Percentiles rank a stretch among this genome's conserved stretches.
Conservation (phyloP, 306 rosid genomes). For the Crataegus laevigata region DNA sequence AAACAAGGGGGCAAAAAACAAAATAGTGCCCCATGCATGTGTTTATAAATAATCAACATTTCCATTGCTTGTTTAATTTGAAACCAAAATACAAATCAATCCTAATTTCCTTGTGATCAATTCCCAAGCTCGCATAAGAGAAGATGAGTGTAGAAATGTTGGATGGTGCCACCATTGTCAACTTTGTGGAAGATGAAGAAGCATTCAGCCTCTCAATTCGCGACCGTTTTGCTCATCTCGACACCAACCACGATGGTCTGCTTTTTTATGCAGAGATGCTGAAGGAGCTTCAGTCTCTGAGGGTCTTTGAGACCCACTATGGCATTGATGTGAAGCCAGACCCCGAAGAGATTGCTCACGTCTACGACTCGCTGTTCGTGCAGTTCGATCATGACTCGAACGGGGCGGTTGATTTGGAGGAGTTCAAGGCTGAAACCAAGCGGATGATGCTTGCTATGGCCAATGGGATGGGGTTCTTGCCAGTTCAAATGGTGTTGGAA, state of each 20-base stretch:
- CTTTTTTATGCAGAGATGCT: conserved; percentile 67
- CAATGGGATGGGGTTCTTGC: conserved; percentile 60
- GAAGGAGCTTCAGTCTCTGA: conserved; percentile 53
- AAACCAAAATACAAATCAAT: background rate
- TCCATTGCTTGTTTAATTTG: background rate
- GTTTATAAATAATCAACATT: background rate
- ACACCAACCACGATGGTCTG: conserved; percentile 46
- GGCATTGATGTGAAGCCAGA: conserved; percentile 58
- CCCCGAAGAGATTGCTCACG: conserved; percentile 47
- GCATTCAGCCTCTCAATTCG: conserved; percentile 30
- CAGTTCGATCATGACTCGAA: conserved; percentile 57
- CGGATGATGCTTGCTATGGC: conserved; percentile 75
- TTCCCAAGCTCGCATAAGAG: background rate
- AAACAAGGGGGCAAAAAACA: background rate
- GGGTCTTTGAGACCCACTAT: conserved; percentile 58
- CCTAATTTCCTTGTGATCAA: background rate
- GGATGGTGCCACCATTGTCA: conserved; percentile 59
- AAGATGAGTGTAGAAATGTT: conserved; percentile 71
- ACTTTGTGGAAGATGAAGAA: conserved; percentile 63
- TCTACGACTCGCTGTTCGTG: conserved; percentile 46
- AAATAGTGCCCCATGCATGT: background rate
- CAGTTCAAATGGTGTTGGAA: conserved; percentile 65
- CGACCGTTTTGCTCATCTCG: conserved; percentile 47
- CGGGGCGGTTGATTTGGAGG: conserved; percentile 55
- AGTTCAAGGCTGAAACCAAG: conserved; percentile 63